Base-by-base conservation (phyloP, 2,329 filamentous ascomycete genomes). In the Penicillium sp. region DNA sequence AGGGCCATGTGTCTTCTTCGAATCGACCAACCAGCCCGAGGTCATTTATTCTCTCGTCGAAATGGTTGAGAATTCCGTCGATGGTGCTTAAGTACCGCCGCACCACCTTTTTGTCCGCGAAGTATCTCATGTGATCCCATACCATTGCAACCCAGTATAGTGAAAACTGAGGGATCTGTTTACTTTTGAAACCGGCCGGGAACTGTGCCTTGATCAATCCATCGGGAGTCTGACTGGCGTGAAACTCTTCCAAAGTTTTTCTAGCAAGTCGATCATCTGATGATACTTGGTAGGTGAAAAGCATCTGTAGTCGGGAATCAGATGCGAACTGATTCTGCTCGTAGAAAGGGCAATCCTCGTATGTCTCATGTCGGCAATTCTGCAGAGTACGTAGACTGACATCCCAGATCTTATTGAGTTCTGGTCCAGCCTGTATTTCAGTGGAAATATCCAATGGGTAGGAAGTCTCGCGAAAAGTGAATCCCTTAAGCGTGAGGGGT, bases 331-430 rank as follows among this genome's bases (percentile, higher is more conserved):
- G 67, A 13, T 67, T 66, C 47, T 70, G 68, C 49, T 70, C 68
- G 50, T 70, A 70, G 50, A 69, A 69, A 4, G 68, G 67, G 31
- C 68, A 70, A 54, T 70, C 68, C 21, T 68, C 66, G 31, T 69
- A 70, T 21, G 64, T 66, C 21, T 70, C 68, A 50, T 68, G 66
- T 61, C 66, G 65, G 47, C 68, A 70, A 39, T 69, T 69, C 23
- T 59, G 49, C 4, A 70, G 51, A 5, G 68, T 70, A 14, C 60
- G 54, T 29, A 69, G 27, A 45, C 64, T 67, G 42, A 63, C 62
- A 6, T 67, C 60, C 68, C 68, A 70, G 4, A 69, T 57, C 10
- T 63, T 60, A 10, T 58, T 47, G 16, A 61, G 31, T n/a, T 57
- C 63, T 45, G 35, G 13, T 16, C 42, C n/a, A 39, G 50, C 58